phyloP scores from a whole-genome alignment of 1,139 yeast species.

The Saccharomycopsis hybrid region DNA sequence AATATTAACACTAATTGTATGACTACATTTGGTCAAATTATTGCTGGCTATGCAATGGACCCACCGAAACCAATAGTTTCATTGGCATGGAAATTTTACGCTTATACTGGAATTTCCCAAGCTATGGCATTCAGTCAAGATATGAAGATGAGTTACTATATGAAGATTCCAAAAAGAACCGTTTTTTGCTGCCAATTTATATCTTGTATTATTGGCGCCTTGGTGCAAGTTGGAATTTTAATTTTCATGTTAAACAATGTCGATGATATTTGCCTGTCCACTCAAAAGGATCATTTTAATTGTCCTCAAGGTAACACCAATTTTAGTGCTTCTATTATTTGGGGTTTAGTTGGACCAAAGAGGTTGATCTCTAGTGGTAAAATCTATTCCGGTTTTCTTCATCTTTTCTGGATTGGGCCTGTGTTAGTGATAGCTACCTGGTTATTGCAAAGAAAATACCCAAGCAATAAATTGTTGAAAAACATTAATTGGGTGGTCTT shows the following conservation, averaged over 20 bases:
- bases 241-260: slow-evolving; percentile 45
- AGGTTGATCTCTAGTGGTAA: slow-evolving; percentile 44
- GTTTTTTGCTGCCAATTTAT: slow-evolving; percentile 52
- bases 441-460: slow-evolving; percentile 35
- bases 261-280: slow-evolving; percentile 39
- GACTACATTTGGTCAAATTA: slow-evolving; percentile 49
- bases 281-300: slow-evolving; percentile 36
- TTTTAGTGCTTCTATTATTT: slow-evolving; percentile 47
- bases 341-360: slow-evolving; percentile 67
- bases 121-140: slow-evolving; percentile 49
- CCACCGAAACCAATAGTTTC: slow-evolving; percentile 59
- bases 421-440: slow-evolving; percentile 43
- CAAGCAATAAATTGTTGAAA: slow-evolving; percentile 42
- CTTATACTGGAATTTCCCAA: slow-evolving; percentile 53
- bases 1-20: too few relatives aligned
- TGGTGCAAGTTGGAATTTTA: slow-evolving; percentile 47
- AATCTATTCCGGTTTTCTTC: too few relatives aligned
- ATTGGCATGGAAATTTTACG: slow-evolving; percentile 51
- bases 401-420: slow-evolving; percentile 45
- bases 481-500: slow-evolving; percentile 38
- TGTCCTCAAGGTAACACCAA: slow-evolving; percentile 41
- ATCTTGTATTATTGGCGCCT: slow-evolving; percentile 36
- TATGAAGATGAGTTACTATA: slow-evolving; percentile 55
- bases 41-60: slow-evolving; percentile 54
- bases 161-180: slow-evolving; percentile 53